Base-by-base conservation (phyloP, 306 rosid species). In the Rosa lucieae region DNA sequence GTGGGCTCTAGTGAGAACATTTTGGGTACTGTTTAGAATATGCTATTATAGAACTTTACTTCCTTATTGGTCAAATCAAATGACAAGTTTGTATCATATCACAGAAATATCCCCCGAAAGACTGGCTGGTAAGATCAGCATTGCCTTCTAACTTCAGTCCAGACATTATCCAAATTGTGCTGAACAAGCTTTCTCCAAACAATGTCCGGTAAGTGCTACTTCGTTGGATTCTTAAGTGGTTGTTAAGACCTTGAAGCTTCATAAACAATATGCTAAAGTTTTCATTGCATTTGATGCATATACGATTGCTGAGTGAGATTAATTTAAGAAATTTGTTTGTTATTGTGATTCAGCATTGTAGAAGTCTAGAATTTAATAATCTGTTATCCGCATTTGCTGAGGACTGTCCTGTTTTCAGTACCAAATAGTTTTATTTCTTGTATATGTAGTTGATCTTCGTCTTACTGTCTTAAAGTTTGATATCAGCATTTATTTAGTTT, bases 41-140 rank as follows among this genome's bases (percentile, higher is more conserved):
- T 62, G 68, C 10, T 18, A 48, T 6, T 59, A 14, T 61, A 13
- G 23, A 53, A 63, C 10, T 58, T 17, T 43, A 10, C 39, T 53
- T 69, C 23, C 73, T 44, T 46, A 18, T 35, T 73, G 14, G n/a
- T 17, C 68, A 32, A 32, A 32, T 32, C 58, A 62, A 81, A 75
- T 72, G 85, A 66, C 44, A 70, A 58, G 67, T 63, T 67, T 75
- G 73, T 63, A 80, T 82, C 48, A 72, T 79, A 81, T 5, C 47
- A 76, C 91, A 95, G 99, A 73, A 85, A 70, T 92, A 92, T 88
- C 92, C 99, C 86, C 89, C 90, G 18, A 86, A 86, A 86, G 97
- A 95, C 79, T 95, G 98, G 99, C 86, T 95, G 77, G 88, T 86
- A 66, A 90, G 92, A 46, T 92, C 97, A 67, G 88, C 96, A 49